Evolutionary conservation across 352 stramenopile species (phyloP), one percentile per base, ranked within the genome.

Genomic region (Globisporangium takayamanum): DNA sequence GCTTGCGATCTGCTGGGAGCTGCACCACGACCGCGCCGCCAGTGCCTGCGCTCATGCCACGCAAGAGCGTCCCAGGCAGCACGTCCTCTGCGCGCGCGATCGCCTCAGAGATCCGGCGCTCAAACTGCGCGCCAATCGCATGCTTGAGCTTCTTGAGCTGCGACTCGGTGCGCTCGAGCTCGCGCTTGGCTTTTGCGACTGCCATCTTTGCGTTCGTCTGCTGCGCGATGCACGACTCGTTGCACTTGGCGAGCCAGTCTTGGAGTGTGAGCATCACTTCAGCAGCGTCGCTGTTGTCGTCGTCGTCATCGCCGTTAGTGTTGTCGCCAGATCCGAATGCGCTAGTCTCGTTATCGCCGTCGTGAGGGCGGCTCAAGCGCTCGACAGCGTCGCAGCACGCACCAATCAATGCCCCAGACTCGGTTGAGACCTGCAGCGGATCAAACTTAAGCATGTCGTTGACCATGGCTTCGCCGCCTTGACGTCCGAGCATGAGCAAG

Each of bases 391-490:
- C 28, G 26, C 72, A 85, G n/a, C 82, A 72, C 8, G 53, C 68
- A 2, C 59, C 59, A 36, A 88, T 83, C 37, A 74, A 72, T 42
- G 59, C 58, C 0, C 63, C 53, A 0, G 72, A 73, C 2, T 61
- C 22, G 1, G 67, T 55, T 11, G 74, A 85, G 3, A 85, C 69
- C 12, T 72, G 52, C 12, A 86, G 45, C 20, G 78, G 76, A 48
- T 88, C 76, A 20, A 88, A 83, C 22, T 73, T 74, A 5, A 84
- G 74, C 73, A 88, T 85, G 20, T 63, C 74, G 28, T 80, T 72
- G 37, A 84, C 52, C 60, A 88, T 68, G 0, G 64, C 69, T 56
- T 73, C 68, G 2, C 78, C 78, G 6, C 63, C 66, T 12, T 67
- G 60, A 2, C 66, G 76, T 10, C 57, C 68, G 3, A 88, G 56